Base-by-base conservation (phyloP, 2,329 filamentous ascomycete species). In the Stachybotrys chlorohalonatus region DNA sequence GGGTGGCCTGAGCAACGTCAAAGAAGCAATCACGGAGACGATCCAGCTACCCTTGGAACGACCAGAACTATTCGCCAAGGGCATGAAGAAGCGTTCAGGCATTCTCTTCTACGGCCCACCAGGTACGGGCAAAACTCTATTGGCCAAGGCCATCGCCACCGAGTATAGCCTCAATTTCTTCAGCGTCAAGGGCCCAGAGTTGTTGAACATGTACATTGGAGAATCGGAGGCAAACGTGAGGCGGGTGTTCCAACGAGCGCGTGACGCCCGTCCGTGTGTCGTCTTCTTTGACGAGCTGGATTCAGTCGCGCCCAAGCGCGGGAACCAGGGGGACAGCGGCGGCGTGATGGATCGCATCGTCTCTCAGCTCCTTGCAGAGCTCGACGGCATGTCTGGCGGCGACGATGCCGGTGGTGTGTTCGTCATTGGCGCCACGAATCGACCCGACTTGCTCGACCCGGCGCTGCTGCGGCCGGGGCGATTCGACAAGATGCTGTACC, bases 331-430 rank as follows among this genome's bases (percentile, higher is more conserved):
- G 51, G 94, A 97, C 65, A 96, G 90, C 59, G 93, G 94, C 55
- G 94, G 94, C 66, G 94, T 97, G 54, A 97, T 97, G 93, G 94
- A 97, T 69, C 85, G 94, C 54, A 97, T 97, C 60, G 93, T 99
- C 52, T 94, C 88, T 56, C 94, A 97, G 74, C 76, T 99, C 49
- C 81, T 99, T 11, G 94, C 94, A 0, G 94, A 99, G 72, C 78
- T 99, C 24, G 94, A 99, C 67, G 94, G 94, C 52, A 99, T 99
- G 94, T 96, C 92, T 53, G 88, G 93, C 60, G 92, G 90, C 15
- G 90, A 91, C 56, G 90, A 92, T 59, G 83, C 81, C 1, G 90
- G 89, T 11, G 91, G 92, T 17, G 93, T 97, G 6, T 97, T 97
- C 68, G 94, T 97, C 31, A 95, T 99, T 61, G 93, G 94, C 55